Evolutionary conservation across 78 protist genomes (phyloP), one percentile per base, ranked within the genome.

Genomic region (Monosiga brevicollis): DNA sequence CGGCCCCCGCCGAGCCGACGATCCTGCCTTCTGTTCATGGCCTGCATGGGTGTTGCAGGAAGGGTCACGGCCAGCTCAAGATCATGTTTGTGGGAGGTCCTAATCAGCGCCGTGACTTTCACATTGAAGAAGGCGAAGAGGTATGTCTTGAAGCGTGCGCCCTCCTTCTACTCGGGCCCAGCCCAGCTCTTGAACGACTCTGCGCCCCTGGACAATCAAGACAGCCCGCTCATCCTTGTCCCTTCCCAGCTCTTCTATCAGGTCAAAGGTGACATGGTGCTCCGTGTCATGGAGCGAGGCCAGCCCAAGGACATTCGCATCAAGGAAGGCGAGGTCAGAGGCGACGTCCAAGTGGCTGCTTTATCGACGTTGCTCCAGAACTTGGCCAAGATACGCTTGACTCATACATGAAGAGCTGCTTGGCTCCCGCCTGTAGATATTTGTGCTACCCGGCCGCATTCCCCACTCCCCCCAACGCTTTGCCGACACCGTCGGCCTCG

Each of bases 51-150:
- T n/a, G n/a, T n/a, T 20, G 62, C 62, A 49, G 62, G 62, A 6
- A 49, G 6, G 62, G 62, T 15, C 29, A 49, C 36, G 39, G 76
- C n/a, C 83, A 84, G 83, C 76, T 83, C 39, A 73, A 42, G 42
- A 62, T 85, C n/a, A 90, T 87, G 90, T 10, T 87, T 29, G 90
- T 90, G 34, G 84, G 86, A 0, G 93, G 93, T 0, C 93, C 93
- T 2, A 90, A 90, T 37, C 2, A 1, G 24, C 83, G 93, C 42
- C 1, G 15, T 1, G 93, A 90, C 81, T 90, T 79, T 81, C 93
- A 90, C 86, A 15, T 88, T 34, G 79, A 90, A 26, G 87, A 54
- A 15, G 87, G 89, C n/a, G 87, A 74, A n/a, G 93, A 43, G 26
- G 6, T 54, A 32, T n/a, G n/a, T n/a, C n/a, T n/a, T n/a, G n/a